Evolutionary conservation across 2,329 filamentous ascomycete species (phyloP).

Genomic region (Leptographium flavum): DNA sequence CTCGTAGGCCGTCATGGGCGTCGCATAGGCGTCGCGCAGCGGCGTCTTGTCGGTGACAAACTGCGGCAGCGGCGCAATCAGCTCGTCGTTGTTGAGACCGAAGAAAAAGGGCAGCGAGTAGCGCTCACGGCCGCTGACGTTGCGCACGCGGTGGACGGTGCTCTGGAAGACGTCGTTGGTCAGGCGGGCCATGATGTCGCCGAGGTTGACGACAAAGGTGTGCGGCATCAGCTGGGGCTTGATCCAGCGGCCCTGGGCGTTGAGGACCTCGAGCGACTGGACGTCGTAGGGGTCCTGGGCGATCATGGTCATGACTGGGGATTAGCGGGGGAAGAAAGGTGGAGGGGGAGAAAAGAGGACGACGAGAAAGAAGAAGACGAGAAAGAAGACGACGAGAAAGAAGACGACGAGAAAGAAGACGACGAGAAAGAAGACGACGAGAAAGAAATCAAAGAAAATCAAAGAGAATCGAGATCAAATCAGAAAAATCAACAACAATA

Average conservation of each 20-base stretch:
- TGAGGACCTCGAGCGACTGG: constrained; percentile 4
- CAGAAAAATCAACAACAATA: too few species aligned
- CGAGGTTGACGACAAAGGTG: constrained; percentile 5
- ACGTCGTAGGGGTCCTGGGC: constrained; percentile 1
- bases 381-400: background rate
- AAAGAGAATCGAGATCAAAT: too few species aligned
- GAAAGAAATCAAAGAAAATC: too few species aligned
- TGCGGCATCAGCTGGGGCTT: background rate
- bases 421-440: too few species aligned
- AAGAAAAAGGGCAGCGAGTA: constrained; percentile 3
- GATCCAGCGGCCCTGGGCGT: constrained; percentile 4
- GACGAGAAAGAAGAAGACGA: background rate
- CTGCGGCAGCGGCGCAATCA: constrained; percentile 1
- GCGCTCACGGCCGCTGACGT: background rate
- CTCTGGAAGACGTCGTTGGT: constrained; percentile 5
- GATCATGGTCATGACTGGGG: constrained; percentile 3
- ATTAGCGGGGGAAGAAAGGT: background rate
- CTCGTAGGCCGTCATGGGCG: constrained; percentile 1
- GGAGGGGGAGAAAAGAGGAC: background rate
- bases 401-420: background rate
- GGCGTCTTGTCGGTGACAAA: constrained; percentile 1
- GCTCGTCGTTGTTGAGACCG: constrained; percentile 3
- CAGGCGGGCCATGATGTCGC: constrained; percentile 5
- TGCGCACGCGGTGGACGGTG: constrained; percentile 5
- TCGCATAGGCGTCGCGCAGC: background rate